phyloP scores from a whole-genome alignment of 2,329 filamentous ascomycete genomes.

The Exserohilum rostratum region DNA sequence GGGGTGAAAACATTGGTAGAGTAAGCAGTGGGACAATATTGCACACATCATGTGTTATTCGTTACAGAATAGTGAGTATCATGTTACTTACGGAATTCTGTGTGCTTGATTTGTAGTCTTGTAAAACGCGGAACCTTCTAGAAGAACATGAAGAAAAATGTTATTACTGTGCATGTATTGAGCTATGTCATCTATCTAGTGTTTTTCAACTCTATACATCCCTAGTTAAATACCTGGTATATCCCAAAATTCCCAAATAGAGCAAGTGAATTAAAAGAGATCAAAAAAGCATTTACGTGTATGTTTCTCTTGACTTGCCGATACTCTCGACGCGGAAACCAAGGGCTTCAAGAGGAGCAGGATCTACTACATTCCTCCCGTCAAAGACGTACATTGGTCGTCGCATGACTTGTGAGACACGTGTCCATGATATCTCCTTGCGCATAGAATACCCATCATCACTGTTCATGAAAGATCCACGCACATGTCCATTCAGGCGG shows the following conservation, averaged over 20 bases:
- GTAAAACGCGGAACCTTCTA: no score
- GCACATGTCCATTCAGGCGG: neutral
- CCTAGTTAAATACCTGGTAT: neutral
- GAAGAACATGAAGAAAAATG: neutral
- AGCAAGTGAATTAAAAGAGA: neutral
- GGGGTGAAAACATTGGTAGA: no score
- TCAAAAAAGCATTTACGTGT: neutral
- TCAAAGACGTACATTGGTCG: constrained; percentile 8
- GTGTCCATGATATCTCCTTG: constrained; percentile 6
- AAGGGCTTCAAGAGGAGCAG: constrained; percentile 4
- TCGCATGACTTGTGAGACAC: constrained; percentile 3
- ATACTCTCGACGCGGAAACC: constrained; percentile 4
- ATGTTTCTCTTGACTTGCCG: neutral
- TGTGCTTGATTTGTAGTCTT: no score
- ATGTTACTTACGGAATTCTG: no score
- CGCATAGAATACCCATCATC: neutral
- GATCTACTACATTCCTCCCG: constrained; percentile 3
- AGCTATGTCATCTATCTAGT: neutral
- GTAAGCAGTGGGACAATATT: no score
- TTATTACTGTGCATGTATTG: neutral
- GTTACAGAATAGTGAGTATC: no score
- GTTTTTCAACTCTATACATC: no score
- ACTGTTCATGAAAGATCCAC: neutral
- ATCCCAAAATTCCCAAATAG: neutral
- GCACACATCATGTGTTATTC: no score